Evolutionary conservation across 176 grass and related monocot species (phyloP).

Genomic region (Eremochloa ophiuroides): DNA sequence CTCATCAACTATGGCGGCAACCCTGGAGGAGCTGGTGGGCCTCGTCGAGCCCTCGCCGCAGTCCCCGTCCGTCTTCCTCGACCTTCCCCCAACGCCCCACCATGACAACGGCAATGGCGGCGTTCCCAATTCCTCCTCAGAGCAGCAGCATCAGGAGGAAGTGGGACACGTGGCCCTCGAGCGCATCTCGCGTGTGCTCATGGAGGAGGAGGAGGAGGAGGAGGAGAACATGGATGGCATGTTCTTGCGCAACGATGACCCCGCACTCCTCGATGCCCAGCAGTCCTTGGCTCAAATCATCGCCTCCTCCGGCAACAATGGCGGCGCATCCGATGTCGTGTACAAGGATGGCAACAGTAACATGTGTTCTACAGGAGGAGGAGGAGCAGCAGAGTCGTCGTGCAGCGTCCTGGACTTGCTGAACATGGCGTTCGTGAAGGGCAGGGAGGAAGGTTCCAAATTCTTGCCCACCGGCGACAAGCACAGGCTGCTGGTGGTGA

Average conservation of each 20-base stretch:
- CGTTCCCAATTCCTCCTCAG: not conserved
- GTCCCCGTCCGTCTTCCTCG: not conserved
- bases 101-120: not conserved
- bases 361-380: not conserved
- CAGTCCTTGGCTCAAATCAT: not conserved
- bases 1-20: not conserved
- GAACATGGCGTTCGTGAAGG: too few relatives aligned
- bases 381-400: not conserved
- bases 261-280: not conserved
- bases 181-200: not conserved
- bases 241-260: not conserved
- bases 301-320: not conserved
- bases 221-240: not conserved
- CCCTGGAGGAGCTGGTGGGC: not conserved
- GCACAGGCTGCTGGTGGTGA: too few relatives aligned
- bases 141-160: not conserved
- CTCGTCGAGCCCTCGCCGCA: not conserved
- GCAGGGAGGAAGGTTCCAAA: not conserved
- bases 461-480: not conserved
- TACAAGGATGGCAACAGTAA: not conserved
- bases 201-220: not conserved
- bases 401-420: too few relatives aligned
- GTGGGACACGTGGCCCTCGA: slow-evolving; percentile 11
- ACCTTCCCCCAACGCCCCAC: not conserved
- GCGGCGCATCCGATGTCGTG: not conserved